These are phyloP conservation scores for Neonectria magnoliae DNA, from an alignment of 2,329 filamentous ascomycete species.

Conservation along the genomic window DNA sequence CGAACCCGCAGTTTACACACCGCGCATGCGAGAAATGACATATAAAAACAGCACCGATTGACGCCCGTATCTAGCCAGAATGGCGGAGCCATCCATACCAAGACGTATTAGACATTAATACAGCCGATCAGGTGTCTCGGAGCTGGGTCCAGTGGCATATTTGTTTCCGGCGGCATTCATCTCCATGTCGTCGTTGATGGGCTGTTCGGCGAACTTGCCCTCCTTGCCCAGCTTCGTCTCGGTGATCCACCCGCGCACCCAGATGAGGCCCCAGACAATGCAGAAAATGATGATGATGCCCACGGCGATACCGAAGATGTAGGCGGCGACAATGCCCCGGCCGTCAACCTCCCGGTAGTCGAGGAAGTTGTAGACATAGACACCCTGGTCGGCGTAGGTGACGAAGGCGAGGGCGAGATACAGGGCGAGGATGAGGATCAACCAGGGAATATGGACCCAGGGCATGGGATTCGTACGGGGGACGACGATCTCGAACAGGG, in stretches of 20 bases:
- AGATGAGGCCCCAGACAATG: slow-evolving; percentile 61
- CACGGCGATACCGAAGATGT: slow-evolving; percentile 68
- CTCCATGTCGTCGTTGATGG: slow-evolving; percentile 41
- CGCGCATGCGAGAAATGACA: slow-evolving; percentile 24
- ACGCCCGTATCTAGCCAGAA: slow-evolving; percentile 10
- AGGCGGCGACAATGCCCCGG: slow-evolving; percentile 65
- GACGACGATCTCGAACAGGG: slow-evolving; percentile 78
- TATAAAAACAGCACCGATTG: slow-evolving; percentile 3
- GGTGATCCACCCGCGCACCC: slow-evolving; percentile 60
- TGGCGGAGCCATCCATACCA: neutral
- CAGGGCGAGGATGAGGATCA: slow-evolving; percentile 74
- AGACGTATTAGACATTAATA: slow-evolving; percentile 21
- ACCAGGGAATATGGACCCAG: slow-evolving; percentile 72
- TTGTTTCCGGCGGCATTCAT: slow-evolving; percentile 38
- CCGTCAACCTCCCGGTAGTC: slow-evolving; percentile 66
- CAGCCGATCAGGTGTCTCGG: slow-evolving; percentile 31
- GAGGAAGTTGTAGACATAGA: slow-evolving; percentile 84
- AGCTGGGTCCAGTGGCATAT: slow-evolving; percentile 25
- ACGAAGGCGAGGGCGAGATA: slow-evolving; percentile 82
- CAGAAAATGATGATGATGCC: slow-evolving; percentile 64
- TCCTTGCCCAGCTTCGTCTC: slow-evolving; percentile 57
- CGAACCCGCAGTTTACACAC: slow-evolving; percentile 4
- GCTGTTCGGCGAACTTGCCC: slow-evolving; percentile 53
- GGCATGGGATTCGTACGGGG: slow-evolving; percentile 69
- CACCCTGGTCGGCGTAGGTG: slow-evolving; percentile 73